Base-by-base conservation (phyloP, 176 grass and related monocot genomes). In the Oryza officinalis region DNA sequence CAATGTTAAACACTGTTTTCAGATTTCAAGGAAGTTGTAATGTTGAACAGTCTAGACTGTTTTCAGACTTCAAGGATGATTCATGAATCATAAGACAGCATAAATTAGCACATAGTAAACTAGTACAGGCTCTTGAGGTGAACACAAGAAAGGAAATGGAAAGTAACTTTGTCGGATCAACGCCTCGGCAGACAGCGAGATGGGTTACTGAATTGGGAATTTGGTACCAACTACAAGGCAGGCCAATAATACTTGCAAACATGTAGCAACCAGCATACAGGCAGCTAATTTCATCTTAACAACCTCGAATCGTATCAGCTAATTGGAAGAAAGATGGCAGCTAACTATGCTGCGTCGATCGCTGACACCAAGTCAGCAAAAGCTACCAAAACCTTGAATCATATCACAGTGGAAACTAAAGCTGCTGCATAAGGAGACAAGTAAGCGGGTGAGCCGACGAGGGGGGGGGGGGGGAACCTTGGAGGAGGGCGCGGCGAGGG, bases 401-500 rank as follows among this genome's bases (percentile, higher is more conserved):
- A 6, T 22, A 20, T 4, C 52, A 57, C 1, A 8, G 6, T 22
- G 52, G 20, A 57, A 22, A 22, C 20, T n/a, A 57, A 57, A 57
- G 2, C 52, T 57, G 52, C 18, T 8, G 2, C 0, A 8, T n/a
- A 6, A 57, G 2, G 18, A 22, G 20, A n/a, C 18, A 22, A n/a
- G 6, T 8, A 57, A 57, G 18, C 7, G 1, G 20, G 52, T 17
- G 45, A 15, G 52, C 6, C 5, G 6, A 22, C 6, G 6, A 57
- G 14, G 41, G 32, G 4, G 17, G 25, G 13, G n/a, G 14, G 41
- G 32, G 4, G 17, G 25, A 10, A 95, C 92, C 91, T 57, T 77
- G 81, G 76, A 98, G 88, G 49, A 98, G 92, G 6, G 93, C 93
- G 11, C 61, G 22, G 40, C 94, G 94, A 8, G 94, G 90, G 40